Percentiles rank a stretch among this genome's conserved stretches.
Conservation (phyloP, 768 basidiomycete genomes). For the Melanogaster broomeanus region DNA sequence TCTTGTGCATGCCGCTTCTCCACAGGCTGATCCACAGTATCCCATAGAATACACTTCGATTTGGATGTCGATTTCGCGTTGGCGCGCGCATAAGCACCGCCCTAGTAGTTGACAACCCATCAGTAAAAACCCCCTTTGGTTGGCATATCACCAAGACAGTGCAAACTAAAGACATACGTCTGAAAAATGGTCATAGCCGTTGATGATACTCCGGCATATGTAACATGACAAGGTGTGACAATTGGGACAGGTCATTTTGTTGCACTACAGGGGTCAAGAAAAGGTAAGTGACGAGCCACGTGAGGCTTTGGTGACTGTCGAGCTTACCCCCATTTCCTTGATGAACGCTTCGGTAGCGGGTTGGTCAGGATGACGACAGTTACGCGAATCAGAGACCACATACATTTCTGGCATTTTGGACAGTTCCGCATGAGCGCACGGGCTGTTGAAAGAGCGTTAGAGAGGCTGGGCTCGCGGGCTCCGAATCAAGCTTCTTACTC, state of each 20-base stretch:
- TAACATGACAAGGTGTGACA: constrained; percentile 83
- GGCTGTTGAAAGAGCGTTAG: constrained; percentile 42
- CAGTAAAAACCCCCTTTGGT: too few species aligned
- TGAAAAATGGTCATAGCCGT: constrained; percentile 77
- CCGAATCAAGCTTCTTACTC: constrained; percentile 52
- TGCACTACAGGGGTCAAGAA: constrained; percentile 60
- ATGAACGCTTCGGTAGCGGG: constrained; percentile 59
- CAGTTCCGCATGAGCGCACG: constrained; percentile 85
- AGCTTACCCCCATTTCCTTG: constrained; percentile 73
- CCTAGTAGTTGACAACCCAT: too few species aligned
- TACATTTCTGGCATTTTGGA: constrained; percentile 83
- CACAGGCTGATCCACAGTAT: constrained; percentile 56
- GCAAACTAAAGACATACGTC: constrained; percentile 36
- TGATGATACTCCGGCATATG: constrained; percentile 72
- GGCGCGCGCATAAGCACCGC: not conserved
- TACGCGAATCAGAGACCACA: constrained; percentile 7
- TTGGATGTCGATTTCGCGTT: constrained; percentile 10
- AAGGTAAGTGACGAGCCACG: too few species aligned
- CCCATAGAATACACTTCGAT: constrained; percentile 68
- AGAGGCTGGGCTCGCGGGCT: not conserved
- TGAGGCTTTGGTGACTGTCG: not conserved
- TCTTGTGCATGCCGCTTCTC: constrained; percentile 68
- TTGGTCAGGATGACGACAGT: not conserved
- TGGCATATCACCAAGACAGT: too few species aligned
- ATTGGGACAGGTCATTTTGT: constrained; percentile 85